A percentile compares a stretch with the other conserved stretches of the same genome.
Conservation (phyloP, 2,329 filamentous ascomycete species). For the Aspergillus neotritici region DNA sequence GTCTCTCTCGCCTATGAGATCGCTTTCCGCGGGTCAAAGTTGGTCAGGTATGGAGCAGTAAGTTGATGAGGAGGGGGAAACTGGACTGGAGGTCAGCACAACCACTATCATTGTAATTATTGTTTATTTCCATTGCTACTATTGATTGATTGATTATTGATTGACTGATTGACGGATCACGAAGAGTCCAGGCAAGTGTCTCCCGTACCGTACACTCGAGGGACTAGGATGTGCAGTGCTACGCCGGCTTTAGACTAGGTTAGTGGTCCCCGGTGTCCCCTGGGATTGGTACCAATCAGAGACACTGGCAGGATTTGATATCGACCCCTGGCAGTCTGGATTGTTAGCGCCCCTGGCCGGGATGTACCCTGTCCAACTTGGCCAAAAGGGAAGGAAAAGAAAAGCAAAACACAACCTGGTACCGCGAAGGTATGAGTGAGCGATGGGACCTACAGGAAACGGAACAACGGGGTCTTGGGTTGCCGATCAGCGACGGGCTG, state of each 20-base stretch:
- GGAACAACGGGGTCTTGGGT: too few species aligned
- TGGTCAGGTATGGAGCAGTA: too few species aligned
- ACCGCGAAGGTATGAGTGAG: too few species aligned
- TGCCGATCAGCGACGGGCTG: too few species aligned
- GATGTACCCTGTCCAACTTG: conserved; percentile 22
- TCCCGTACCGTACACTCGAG: conserved; percentile 11
- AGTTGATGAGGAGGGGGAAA: too few species aligned
- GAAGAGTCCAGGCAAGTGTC: neutral
- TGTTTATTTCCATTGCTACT: neutral
- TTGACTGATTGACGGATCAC: conserved; percentile 15
- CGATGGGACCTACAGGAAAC: too few species aligned
- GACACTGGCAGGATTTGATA: conserved; percentile 30
- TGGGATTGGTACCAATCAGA: conserved; percentile 23
- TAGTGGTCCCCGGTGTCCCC: conserved; percentile 14
- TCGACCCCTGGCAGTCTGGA: conserved; percentile 22
- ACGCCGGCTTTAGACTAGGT: conserved; percentile 15
- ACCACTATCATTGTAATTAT: too few species aligned
- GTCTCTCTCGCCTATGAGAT: too few species aligned
- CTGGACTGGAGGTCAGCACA: too few species aligned
- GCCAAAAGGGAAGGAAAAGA: neutral
- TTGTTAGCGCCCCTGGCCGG: conserved; percentile 17
- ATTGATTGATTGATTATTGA: conserved; percentile 9
- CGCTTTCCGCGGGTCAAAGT: too few species aligned
- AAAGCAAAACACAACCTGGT: too few species aligned
- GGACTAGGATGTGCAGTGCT: conserved; percentile 23